These are phyloP conservation scores for Trichophyton mentagrophytes DNA, from an alignment of 2,329 filamentous ascomycete genomes.

Conservation along the genomic window DNA sequence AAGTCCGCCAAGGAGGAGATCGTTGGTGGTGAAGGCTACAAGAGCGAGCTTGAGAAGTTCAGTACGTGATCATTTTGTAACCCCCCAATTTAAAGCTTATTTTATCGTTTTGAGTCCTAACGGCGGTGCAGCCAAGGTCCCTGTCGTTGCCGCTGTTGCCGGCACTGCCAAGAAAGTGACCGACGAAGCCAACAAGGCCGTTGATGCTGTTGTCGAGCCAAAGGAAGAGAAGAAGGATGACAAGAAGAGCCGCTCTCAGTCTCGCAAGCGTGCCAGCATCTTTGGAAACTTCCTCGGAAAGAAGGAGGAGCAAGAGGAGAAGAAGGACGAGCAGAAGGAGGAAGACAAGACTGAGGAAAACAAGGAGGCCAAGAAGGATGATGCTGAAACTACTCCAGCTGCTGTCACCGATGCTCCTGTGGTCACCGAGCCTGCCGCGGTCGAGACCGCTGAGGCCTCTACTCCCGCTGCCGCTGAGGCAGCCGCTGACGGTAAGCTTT, in stretches of 20 bases:
- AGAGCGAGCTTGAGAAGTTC: slow-evolving; percentile 64
- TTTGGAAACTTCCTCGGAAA: slow-evolving; percentile 47
- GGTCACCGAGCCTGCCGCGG: slow-evolving; percentile 27
- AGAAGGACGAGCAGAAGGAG: slow-evolving; percentile 17
- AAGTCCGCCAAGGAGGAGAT: slow-evolving; percentile 66
- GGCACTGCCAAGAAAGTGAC: slow-evolving; percentile 17
- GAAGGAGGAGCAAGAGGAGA: slow-evolving; percentile 43
- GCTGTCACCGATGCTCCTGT: slow-evolving; percentile 30
- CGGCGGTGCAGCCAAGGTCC: slow-evolving; percentile 30
- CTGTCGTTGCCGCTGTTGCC: slow-evolving; percentile 24
- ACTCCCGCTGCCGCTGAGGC: slow-evolving; percentile 23
- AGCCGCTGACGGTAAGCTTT: slow-evolving; percentile 25
- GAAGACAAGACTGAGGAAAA: slow-evolving; percentile 31
- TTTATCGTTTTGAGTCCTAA: slow-evolving; percentile 18
- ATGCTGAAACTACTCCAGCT: slow-evolving; percentile 28
- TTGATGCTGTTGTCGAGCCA: slow-evolving; percentile 25
- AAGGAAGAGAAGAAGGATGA: slow-evolving; percentile 23
- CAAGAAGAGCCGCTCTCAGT: slow-evolving; percentile 44
- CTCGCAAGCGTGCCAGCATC: slow-evolving; percentile 48
- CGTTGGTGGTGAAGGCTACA: slow-evolving; percentile 73
- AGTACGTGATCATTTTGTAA: slow-evolving; percentile 33
- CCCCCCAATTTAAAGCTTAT: no score
- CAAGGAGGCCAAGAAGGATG: slow-evolving; percentile 21
- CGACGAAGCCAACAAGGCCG: slow-evolving; percentile 22
- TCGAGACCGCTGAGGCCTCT: slow-evolving; percentile 16